Evolutionary conservation across 2,329 filamentous ascomycete genomes (phyloP).

Genomic region (Beauveria brongniartii): DNA sequence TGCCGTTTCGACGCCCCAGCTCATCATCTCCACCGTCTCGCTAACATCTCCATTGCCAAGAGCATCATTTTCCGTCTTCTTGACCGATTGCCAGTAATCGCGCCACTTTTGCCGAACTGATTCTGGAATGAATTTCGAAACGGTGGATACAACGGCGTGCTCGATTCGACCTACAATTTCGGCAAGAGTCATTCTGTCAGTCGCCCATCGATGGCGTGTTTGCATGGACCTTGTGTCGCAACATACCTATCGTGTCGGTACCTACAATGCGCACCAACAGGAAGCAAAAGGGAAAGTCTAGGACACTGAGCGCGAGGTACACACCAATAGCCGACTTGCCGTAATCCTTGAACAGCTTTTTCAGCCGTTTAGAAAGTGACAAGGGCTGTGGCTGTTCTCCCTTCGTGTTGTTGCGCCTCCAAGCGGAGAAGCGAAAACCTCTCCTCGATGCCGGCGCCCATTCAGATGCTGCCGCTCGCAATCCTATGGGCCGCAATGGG

Average conservation of each 20-base stretch:
- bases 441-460: slow-evolving; percentile 15
- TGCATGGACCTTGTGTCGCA: background rate
- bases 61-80: slow-evolving; percentile 35
- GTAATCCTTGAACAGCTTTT: slow-evolving; percentile 83
- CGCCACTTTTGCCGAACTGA: slow-evolving; percentile 45
- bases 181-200: background rate
- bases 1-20: slow-evolving; percentile 57
- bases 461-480: background rate
- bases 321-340: slow-evolving; percentile 92
- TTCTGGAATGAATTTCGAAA: slow-evolving; percentile 52
- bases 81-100: slow-evolving; percentile 40
- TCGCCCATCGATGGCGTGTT: background rate
- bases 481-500: background rate
- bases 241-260: slow-evolving; percentile 72
- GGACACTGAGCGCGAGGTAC: slow-evolving; percentile 70
- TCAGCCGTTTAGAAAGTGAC: slow-evolving; percentile 63
- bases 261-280: slow-evolving; percentile 75
- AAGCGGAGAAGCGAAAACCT: slow-evolving; percentile 28
- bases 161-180: slow-evolving; percentile 47
- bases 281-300: slow-evolving; percentile 96
- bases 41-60: slow-evolving; percentile 35
- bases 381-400: slow-evolving; percentile 21
- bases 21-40: slow-evolving; percentile 41
- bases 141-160: slow-evolving; percentile 54
- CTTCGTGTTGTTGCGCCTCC: slow-evolving; percentile 21